Conservation (phyloP, 148 eudicot species). For the Rhododendron molle region DNA sequence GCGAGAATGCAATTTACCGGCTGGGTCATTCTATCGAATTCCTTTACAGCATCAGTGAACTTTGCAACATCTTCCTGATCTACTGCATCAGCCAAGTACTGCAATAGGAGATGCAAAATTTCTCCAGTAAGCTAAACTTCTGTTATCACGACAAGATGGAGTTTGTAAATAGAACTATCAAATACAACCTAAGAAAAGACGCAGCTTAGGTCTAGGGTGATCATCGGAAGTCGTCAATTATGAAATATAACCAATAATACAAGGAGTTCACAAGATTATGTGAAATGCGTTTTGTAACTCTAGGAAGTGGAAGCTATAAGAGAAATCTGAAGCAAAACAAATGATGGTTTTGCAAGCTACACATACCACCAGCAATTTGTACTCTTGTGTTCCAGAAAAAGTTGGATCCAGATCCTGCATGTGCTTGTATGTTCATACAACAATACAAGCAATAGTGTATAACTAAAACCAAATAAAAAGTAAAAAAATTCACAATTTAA, state of each 20-base stretch:
- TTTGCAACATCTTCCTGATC: constrained; percentile 49
- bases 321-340: background rate
- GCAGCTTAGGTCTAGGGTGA: background rate
- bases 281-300: background rate
- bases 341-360: background rate
- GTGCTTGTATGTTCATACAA: background rate
- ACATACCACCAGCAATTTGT: constrained; percentile 37
- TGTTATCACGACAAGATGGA: background rate
- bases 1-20: no score
- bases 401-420: constrained; percentile 55
- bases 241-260: background rate
- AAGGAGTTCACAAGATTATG: background rate
- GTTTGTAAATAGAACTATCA: background rate
- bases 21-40: no score
- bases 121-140: background rate
- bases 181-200: background rate
- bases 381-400: constrained; percentile 47
- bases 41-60: no score
- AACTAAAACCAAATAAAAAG: background rate
- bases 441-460: background rate
- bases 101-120: background rate
- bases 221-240: background rate
- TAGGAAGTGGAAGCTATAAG: background rate
- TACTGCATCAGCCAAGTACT: constrained; percentile 57
- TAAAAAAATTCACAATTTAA: background rate